Evolutionary conservation across 495 filamentous ascomycete species (phyloP).

Genomic region (Chlorociboria aeruginascens): DNA sequence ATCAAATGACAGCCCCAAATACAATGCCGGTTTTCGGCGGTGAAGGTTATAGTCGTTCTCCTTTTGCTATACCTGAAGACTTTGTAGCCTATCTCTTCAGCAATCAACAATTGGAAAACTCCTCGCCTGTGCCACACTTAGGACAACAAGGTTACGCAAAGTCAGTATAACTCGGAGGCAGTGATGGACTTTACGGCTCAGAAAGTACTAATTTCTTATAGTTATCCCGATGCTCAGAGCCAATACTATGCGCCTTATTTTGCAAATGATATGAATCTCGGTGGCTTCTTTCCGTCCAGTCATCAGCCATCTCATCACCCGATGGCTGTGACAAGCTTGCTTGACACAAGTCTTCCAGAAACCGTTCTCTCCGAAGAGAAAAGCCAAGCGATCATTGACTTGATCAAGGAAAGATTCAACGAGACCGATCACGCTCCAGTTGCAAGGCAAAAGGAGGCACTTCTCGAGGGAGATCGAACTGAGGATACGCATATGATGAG

Average conservation of each 20-base stretch:
- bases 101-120: conserved; percentile 28
- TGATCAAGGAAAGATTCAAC: conserved; percentile 74
- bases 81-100: conserved; percentile 89
- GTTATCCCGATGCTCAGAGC: conserved; percentile 38
- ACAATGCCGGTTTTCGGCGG: conserved; percentile 76
- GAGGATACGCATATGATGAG: conserved; percentile 69
- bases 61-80: conserved; percentile 79
- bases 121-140: conserved; percentile 23
- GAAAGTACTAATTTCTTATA: conserved; percentile 12
- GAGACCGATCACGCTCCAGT: conserved; percentile 67
- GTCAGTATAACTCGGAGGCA: conserved; percentile 22
- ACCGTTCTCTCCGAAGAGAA: conserved; percentile 80
- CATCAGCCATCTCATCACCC: conserved; percentile 49
- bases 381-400: conserved; percentile 67
- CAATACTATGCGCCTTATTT: conserved; percentile 41
- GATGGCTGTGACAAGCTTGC: conserved; percentile 82
- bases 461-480: conserved; percentile 67
- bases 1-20: conserved; percentile 52
- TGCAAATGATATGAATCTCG: conserved; percentile 29
- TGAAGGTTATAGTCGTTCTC: conserved; percentile 74
- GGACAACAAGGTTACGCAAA: conserved; percentile 33
- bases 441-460: conserved; percentile 60
- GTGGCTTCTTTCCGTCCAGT: conserved; percentile 37
- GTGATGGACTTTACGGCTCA: not conserved
- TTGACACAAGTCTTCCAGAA: conserved; percentile 73